Percentiles rank a stretch among this genome's conserved stretches.
Evolutionary conservation across 1,284 basidiomycete genomes (phyloP).

Genomic region (Sutorius eximius): DNA sequence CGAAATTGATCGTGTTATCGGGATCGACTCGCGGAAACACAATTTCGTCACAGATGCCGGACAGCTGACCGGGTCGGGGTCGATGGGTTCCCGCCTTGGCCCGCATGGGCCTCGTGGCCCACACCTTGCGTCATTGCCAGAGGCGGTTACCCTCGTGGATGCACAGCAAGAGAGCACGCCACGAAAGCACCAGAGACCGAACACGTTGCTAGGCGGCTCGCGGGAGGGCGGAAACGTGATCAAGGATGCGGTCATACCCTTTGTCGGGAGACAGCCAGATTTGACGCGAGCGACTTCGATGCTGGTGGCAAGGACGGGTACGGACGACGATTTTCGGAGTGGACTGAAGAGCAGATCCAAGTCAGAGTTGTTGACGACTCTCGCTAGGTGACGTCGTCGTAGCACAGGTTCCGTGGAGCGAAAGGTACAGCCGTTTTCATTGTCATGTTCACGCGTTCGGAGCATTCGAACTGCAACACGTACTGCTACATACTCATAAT

Average conservation of each 20-base stretch:
- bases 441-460: not conserved
- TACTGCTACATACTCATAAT: conserved; percentile 14
- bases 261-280: conserved; percentile 27
- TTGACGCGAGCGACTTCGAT: conserved; percentile 25
- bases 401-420: not conserved
- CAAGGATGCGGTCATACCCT: conserved; percentile 23
- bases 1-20: conserved; percentile 30
- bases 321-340: conserved; percentile 3
- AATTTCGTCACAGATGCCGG: conserved; percentile 22
- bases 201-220: conserved; percentile 40
- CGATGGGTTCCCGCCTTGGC: conserved; percentile 19
- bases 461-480: conserved; percentile 2
- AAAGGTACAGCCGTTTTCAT: not conserved
- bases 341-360: conserved; percentile 16
- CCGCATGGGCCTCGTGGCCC: conserved; percentile 23
- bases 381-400: not conserved
- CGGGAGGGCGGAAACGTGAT: conserved; percentile 36
- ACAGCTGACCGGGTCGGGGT: conserved; percentile 22
- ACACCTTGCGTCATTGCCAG: conserved; percentile 17
- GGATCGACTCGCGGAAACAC: conserved; percentile 23
- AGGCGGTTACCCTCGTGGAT: conserved; percentile 10
- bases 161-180: conserved; percentile 26
- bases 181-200: conserved; percentile 24
- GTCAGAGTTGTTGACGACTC: conserved; percentile 16
- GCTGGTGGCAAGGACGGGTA: conserved; percentile 12